Evolutionary conservation across 441 rosid species (phyloP), one percentile per base, ranked within the genome.

Genomic region (Gossypium davidsonii): DNA sequence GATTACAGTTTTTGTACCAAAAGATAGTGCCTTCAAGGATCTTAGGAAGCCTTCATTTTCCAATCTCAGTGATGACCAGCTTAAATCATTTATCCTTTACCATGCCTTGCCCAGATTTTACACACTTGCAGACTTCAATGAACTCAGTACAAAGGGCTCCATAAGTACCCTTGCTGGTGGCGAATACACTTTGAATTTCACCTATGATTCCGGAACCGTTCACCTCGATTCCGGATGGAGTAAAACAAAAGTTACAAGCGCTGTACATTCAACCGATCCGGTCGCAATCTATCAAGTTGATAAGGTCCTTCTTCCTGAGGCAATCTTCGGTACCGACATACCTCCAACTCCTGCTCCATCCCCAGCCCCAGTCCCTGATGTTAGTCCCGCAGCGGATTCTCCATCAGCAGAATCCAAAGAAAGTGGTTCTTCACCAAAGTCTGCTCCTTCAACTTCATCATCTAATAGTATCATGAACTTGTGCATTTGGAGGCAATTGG

Each of bases 301-400:
- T 39, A 82, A 76, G 9, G 93, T 92, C 75, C 91, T 94, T 39
- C 83, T 94, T 46, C 99, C 99, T 0, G 96, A 87, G 77, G 94
- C 91, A 2, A 92, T 92, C 78, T 94, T 91, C 49, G 99, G 99
- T 34, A 90, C 96, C 1, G 89, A 94, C 74, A 89, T 94, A 0
- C 99, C 99, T 71, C 97, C 99, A 61, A 84, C 81, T 58, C 87
- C 97, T 2, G 96, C 97, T 53, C 99, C 98, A 2, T 92, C 94
- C 14, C 97, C 97, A 2, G 62, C 37, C 15, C 62, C 62, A 3
- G 89, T 90, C 62, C 89, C 93, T 39, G 89, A 78, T 4, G 63
- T 72, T 15, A 79, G 79, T 74, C 82, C 92, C 1, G 77, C 84
- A n/a, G 91, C 97, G 0, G 98, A 89, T 75, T 57, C 92, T 4